These are phyloP conservation scores for Serpula lacrymans DNA, from an alignment of 768 basidiomycete species.

Conservation along the genomic window DNA sequence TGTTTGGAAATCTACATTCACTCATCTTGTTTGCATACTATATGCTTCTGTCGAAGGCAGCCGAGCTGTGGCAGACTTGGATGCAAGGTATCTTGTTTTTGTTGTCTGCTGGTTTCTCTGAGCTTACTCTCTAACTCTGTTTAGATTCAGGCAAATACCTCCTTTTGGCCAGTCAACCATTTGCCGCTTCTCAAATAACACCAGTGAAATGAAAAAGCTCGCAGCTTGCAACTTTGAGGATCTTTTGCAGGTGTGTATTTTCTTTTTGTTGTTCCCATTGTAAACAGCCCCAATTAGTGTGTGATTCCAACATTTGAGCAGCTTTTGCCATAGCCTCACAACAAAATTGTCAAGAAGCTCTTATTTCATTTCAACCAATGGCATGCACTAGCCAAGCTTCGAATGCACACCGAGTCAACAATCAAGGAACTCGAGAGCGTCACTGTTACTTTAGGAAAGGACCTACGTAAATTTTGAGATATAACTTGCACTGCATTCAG, in stretches of 20 bases:
- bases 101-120: slow-evolving; percentile 5
- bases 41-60: slow-evolving; percentile 4
- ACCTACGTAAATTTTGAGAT: slow-evolving; percentile 18
- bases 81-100: slow-evolving; percentile 9
- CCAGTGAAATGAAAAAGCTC: slow-evolving; percentile 19
- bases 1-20: slow-evolving; percentile 10
- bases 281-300: slow-evolving; percentile 21
- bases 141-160: slow-evolving; percentile 24
- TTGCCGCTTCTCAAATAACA: slow-evolving; percentile 15
- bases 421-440: slow-evolving; percentile 13
- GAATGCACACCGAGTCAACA: slow-evolving; percentile 23
- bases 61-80: slow-evolving; percentile 3
- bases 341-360: slow-evolving; percentile 16
- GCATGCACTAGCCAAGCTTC: slow-evolving; percentile 34
- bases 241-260: slow-evolving; percentile 17
- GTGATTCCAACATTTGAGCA: slow-evolving; percentile 35
- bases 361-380: slow-evolving; percentile 28
- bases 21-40: slow-evolving; percentile 12
- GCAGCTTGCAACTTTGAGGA: slow-evolving; percentile 23
- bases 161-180: slow-evolving; percentile 22
- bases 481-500: slow-evolving; percentile 15
- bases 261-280: neutral
- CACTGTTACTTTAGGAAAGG: slow-evolving; percentile 16
- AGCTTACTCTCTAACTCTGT: slow-evolving; percentile 2
- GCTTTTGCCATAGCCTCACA: slow-evolving; percentile 24